Conservation (phyloP, 2,329 filamentous ascomycete genomes). For the Trichoderma sp. region DNA sequence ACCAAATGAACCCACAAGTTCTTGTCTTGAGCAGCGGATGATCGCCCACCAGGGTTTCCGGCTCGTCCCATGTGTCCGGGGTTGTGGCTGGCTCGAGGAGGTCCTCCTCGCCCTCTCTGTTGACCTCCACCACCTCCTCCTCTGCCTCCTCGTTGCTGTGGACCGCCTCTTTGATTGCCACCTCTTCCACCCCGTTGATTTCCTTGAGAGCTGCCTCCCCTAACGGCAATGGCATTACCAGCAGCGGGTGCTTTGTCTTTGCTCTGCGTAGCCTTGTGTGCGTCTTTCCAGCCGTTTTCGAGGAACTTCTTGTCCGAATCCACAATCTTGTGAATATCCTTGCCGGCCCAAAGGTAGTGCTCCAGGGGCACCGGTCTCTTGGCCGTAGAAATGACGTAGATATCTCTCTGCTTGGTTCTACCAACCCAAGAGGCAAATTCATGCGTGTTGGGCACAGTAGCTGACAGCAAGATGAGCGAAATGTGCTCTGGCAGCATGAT, state of each 20-base stretch:
- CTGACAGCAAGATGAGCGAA: constrained; percentile 90
- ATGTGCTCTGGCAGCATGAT: constrained; percentile 99
- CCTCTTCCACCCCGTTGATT: constrained; percentile 46
- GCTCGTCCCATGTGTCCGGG: constrained; percentile 88
- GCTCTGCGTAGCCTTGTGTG: constrained; percentile 78
- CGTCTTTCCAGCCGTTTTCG: constrained; percentile 93
- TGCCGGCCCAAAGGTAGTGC: constrained; percentile 94
- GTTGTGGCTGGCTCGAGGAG: constrained; percentile 62
- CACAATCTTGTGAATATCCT: constrained; percentile 92
- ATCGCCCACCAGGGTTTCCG: constrained; percentile 82
- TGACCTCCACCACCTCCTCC: constrained; percentile 55
- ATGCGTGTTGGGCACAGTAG: constrained; percentile 95
- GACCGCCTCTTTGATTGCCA: constrained; percentile 49
- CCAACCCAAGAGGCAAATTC: constrained; percentile 99
- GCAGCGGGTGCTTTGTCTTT: constrained; percentile 71
- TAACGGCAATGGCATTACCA: constrained; percentile 41
- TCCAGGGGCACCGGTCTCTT: constrained; percentile 94
- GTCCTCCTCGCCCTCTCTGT: constrained; percentile 56
- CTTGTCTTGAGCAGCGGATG: constrained; percentile 90
- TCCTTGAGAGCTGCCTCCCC: constrained; percentile 46
- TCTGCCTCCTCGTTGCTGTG: constrained; percentile 51
- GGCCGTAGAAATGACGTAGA: constrained; percentile 96
- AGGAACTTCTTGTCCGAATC: constrained; percentile 89
- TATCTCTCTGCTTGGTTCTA: constrained; percentile 96
- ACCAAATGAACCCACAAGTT: constrained; percentile 97